Evolutionary conservation across 768 basidiomycete genomes (phyloP).

Genomic region (Mycena capillaripes): DNA sequence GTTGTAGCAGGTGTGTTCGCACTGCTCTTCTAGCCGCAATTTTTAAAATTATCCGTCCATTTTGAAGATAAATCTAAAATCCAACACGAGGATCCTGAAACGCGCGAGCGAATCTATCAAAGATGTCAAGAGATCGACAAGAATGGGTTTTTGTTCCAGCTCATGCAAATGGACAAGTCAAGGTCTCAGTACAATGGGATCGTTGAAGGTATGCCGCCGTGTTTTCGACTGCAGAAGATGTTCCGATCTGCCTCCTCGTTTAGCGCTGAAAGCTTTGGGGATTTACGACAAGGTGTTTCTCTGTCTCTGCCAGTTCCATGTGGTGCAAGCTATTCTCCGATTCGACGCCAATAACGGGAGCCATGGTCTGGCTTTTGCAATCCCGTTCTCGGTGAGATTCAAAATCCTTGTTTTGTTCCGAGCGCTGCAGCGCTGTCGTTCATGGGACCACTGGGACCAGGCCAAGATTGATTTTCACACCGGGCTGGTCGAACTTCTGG

Average conservation of each 20-base stretch:
- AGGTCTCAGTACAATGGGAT: slow-evolving; percentile 1
- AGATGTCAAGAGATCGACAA: neutral
- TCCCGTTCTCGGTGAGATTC: neutral
- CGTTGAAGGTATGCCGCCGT: neutral
- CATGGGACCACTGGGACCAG: neutral
- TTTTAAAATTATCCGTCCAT: too few species aligned
- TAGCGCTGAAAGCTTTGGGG: too few species aligned
- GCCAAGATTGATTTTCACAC: neutral
- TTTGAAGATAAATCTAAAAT: neutral
- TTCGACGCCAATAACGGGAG: neutral
- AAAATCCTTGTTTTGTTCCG: slow-evolving; percentile 15
- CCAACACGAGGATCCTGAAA: neutral
- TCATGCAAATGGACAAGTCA: slow-evolving; percentile 15
- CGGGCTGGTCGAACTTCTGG: neutral
- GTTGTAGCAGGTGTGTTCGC: neutral
- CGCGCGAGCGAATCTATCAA: neutral
- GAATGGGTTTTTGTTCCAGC: neutral
- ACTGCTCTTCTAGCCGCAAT: too few species aligned
- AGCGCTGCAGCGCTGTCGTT: slow-evolving; percentile 15
- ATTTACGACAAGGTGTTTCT: neutral
- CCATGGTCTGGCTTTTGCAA: slow-evolving; percentile 5
- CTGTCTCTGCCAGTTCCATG: slow-evolving; percentile 25
- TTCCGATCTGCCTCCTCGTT: too few species aligned
- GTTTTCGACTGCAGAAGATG: too few species aligned
- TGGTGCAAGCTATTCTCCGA: slow-evolving; percentile 1